These are phyloP conservation scores for Cenchrus americanus DNA, from an alignment of 176 grass and related monocot genomes.

Conservation along the genomic window DNA sequence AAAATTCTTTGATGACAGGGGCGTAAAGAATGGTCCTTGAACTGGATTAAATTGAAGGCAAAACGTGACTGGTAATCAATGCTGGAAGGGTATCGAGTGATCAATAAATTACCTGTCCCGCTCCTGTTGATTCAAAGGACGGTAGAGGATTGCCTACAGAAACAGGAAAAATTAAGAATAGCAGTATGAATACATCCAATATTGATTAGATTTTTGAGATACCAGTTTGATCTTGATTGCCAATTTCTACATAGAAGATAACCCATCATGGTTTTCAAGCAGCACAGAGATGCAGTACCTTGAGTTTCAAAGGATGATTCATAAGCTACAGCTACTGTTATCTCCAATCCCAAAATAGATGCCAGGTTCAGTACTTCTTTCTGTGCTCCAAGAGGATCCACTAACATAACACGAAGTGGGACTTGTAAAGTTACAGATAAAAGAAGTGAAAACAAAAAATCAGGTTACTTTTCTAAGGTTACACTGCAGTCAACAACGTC, in stretches of 20 bases:
- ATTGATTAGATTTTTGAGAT: background rate
- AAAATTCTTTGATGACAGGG: background rate
- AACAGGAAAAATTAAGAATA: constrained; percentile 37
- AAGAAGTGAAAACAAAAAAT: constrained; percentile 25
- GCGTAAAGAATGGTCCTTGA: background rate
- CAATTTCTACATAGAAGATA: too few relatives aligned
- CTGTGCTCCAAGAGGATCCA: constrained; percentile 88
- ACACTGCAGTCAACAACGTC: constrained; percentile 27
- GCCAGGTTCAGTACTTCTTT: constrained; percentile 73
- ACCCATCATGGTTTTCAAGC: background rate
- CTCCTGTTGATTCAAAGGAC: constrained; percentile 41
- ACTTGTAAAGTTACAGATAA: background rate
- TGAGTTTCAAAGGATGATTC: constrained; percentile 52
- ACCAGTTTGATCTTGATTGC: background rate
- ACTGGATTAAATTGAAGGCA: background rate
- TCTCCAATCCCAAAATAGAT: constrained; percentile 62
- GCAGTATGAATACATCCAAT: background rate
- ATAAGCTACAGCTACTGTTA: constrained; percentile 74
- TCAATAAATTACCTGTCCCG: constrained; percentile 44
- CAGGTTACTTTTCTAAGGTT: constrained; percentile 32
- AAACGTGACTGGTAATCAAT: constrained; percentile 11
- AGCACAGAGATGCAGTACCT: constrained; percentile 29
- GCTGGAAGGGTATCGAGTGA: background rate
- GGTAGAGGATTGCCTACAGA: constrained; percentile 44
- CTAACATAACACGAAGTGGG: constrained; percentile 41